Base-by-base conservation (phyloP, 164 flowering plant species). In the Nymphaea thermarum region DNA sequence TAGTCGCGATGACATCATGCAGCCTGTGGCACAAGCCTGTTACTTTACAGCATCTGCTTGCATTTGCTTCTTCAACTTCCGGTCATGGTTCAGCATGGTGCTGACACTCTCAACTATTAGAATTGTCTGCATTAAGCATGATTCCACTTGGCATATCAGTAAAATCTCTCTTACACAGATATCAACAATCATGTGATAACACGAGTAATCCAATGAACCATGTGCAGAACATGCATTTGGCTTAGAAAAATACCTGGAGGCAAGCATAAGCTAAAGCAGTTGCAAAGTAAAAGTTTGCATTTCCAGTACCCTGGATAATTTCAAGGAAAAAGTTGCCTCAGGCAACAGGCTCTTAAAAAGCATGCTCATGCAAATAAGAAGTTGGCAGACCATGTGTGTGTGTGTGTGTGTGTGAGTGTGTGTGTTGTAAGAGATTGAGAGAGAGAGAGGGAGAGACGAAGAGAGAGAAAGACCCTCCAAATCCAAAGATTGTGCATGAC, bases 401-500 rank as follows among this genome's bases (percentile, higher is more conserved):
- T 25, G 36, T 25, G 36, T 25, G 36, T 25, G 36, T 25, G 36
- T 25, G 36, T 25, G 36, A 0, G 36, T 25, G 36, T 25, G 36
- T 25, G 36, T 25, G 36, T 25, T 25, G 1, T 25, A 25, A 25
- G 36, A 25, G 36, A 25, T 25, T 25, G 63, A 60, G 60, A 55
- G 57, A 18, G 57, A 18, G 63, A 16, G 65, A 61, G 70, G 62
- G 53, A 59, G 72, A 72, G 66, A 68, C 65, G 67, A 69, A 71
- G 62, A 73, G 76, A 73, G 71, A 64, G 75, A 60, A 43, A 70
- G 81, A 91, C 98, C 91, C 99, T 90, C 99, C 97, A 94, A 75
- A 94, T 88, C 99, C 97, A 91, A 6, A 94, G 80, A 66, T 94
- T 94, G 85, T 94, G 98, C 98, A 91, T 94, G 67, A 94, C 89